These are phyloP conservation scores for Omphalea diandra DNA, from an alignment of 441 rosid species.

Conservation along the genomic window DNA sequence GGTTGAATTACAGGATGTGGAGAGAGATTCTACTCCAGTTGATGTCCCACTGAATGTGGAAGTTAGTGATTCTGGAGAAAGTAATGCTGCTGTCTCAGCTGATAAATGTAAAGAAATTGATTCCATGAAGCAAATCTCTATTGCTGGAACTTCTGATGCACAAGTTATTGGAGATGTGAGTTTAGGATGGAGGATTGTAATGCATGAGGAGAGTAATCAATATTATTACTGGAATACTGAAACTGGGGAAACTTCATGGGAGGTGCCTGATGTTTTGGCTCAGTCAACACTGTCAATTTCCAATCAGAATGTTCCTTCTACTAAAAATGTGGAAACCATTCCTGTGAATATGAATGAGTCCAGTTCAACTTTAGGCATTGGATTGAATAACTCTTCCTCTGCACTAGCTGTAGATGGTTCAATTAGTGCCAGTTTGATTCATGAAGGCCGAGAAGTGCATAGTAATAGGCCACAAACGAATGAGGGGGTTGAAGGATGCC, in stretches of 20 bases:
- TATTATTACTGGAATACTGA: slow-evolving; percentile 95
- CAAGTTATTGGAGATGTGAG: slow-evolving; percentile 50
- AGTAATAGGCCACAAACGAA: slow-evolving; percentile 28
- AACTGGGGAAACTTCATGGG: slow-evolving; percentile 99
- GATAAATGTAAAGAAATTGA: slow-evolving; percentile 39
- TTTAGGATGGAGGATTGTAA: slow-evolving; percentile 78
- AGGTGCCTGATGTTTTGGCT: slow-evolving; percentile 55
- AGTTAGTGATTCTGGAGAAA: slow-evolving; percentile 33
- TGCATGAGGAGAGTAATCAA: slow-evolving; percentile 88
- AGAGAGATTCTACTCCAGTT: slow-evolving; percentile 31
- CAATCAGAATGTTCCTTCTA: slow-evolving; percentile 28
- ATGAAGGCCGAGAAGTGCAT: slow-evolving; percentile 32
- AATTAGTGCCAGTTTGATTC: slow-evolving; percentile 27
- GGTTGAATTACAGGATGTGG: slow-evolving; percentile 31
- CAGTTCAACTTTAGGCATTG: slow-evolving; percentile 27
- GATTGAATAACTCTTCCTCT: slow-evolving; percentile 37
- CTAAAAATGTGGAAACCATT: slow-evolving; percentile 36
- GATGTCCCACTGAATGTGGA: slow-evolving; percentile 33
- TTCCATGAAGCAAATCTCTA: slow-evolving; percentile 38
- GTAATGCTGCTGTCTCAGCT: slow-evolving; percentile 28
- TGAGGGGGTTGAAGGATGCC: slow-evolving; percentile 36
- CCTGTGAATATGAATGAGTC: slow-evolving; percentile 30
- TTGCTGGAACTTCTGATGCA: slow-evolving; percentile 39
- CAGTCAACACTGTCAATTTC: slow-evolving; percentile 35
- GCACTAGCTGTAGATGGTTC: slow-evolving; percentile 27